These are phyloP conservation scores for Saxophila tyrrhenica DNA, from an alignment of 495 filamentous ascomycete species.

Conservation along the genomic window DNA sequence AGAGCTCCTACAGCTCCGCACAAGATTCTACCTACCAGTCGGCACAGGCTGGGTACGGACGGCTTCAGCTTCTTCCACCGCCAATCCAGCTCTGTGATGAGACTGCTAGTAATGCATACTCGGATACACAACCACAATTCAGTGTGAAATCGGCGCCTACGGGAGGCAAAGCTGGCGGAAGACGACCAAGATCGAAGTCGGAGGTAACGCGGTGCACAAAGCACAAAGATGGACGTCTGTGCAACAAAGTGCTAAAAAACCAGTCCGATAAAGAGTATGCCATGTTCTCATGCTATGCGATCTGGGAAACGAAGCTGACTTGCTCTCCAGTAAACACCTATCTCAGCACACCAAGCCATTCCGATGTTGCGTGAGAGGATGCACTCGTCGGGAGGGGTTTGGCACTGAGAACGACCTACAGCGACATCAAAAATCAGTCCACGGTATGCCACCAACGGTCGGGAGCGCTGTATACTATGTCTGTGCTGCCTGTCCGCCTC, in stretches of 20 bases:
- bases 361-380: constrained; percentile 13
- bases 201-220: not conserved
- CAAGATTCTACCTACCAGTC: not conserved
- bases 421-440: constrained; percentile 16
- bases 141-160: not conserved
- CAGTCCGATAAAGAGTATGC: not conserved
- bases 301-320: no score
- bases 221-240: not conserved
- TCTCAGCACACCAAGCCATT: constrained; percentile 14
- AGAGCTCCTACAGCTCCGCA: no score
- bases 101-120: not conserved
- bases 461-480: constrained; percentile 9
- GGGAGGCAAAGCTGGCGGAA: no score
- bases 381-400: constrained; percentile 17
- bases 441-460: constrained; percentile 6
- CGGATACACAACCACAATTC: not conserved
- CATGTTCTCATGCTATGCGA: no score
- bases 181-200: not conserved
- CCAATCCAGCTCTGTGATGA: not conserved
- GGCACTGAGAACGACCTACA: constrained; percentile 22
- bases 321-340: constrained; percentile 23
- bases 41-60: not conserved
- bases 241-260: not conserved
- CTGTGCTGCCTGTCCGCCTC: constrained; percentile 9
- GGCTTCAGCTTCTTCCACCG: not conserved